A percentile compares a stretch with the other conserved stretches of the same genome.
Conservation (phyloP, 75 land plant genomes). For the Cryptomeria japonica region DNA sequence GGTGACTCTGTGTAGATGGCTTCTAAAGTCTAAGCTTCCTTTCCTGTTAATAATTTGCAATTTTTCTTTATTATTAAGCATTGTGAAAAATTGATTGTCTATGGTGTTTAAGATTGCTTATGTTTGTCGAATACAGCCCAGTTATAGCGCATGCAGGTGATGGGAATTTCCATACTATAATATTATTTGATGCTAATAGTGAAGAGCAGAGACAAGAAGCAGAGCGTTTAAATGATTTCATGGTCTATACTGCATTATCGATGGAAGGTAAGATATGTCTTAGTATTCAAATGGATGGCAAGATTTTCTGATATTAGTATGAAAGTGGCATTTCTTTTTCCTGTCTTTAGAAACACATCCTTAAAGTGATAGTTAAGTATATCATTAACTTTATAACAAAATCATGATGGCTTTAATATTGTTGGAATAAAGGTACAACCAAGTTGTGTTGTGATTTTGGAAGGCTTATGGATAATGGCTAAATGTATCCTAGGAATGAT, state of each 20-base stretch:
- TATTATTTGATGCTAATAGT: conserved; percentile 79
- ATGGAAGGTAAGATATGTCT: conserved; percentile 76
- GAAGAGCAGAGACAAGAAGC: conserved; percentile 84
- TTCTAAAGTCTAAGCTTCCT: neutral
- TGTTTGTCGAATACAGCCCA: conserved; percentile 43
- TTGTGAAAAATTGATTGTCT: neutral
- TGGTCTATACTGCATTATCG: conserved; percentile 81
- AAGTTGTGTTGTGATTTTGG: neutral
- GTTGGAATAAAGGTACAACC: neutral
- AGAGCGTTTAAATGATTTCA: conserved; percentile 60
- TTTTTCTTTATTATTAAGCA: neutral
- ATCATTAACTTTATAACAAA: neutral
- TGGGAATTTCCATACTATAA: conserved; percentile 92
- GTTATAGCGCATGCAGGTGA: conserved; percentile 99
- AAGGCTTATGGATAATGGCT: neutral
- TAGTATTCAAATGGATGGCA: conserved; percentile 2
- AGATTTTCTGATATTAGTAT: neutral
- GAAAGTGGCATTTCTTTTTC: neutral
- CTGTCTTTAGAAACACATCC: neutral
- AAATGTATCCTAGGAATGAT: neutral
- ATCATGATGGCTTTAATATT: neutral
- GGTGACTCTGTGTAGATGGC: neutral
- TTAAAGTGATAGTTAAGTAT: neutral
- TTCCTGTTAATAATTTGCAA: neutral
- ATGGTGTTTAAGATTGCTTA: neutral